Evolutionary conservation across 805 yeast species (phyloP).

Genomic region (Pichia kluyveri): DNA sequence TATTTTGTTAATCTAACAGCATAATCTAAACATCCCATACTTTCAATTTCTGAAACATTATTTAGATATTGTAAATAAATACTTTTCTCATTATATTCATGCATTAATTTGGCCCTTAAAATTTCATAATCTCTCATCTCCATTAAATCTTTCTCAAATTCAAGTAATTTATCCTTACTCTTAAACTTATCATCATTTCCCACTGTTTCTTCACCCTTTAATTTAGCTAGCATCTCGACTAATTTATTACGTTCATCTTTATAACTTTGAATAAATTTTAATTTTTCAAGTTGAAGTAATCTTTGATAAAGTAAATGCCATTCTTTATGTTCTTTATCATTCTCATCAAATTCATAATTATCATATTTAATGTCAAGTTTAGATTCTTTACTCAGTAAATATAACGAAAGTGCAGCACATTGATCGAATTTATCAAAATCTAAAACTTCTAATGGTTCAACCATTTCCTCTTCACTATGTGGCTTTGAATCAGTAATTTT

Average conservation of each 20-base stretch:
- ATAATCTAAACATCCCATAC: conserved; percentile 20
- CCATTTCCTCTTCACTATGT: too few species aligned
- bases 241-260: conserved; percentile 5
- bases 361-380: background rate
- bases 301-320: conserved; percentile 2
- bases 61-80: conserved; percentile 18
- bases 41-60: conserved; percentile 20
- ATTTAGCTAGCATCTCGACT: conserved; percentile 7
- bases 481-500: too few species aligned
- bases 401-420: conserved; percentile 12
- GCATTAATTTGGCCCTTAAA: conserved; percentile 17
- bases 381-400: conserved; percentile 11
- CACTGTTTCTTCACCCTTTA: conserved; percentile 8
- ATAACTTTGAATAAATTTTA: conserved; percentile 5
- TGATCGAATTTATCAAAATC: conserved; percentile 6
- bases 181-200: conserved; percentile 10
- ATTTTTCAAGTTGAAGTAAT: conserved; percentile 1
- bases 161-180: conserved; percentile 6
- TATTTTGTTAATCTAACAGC: conserved; percentile 23
- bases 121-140: conserved; percentile 28
- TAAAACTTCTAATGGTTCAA: too few species aligned
- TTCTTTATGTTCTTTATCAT: background rate
- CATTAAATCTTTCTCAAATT: conserved; percentile 21
- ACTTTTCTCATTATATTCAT: conserved; percentile 20
- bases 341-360: background rate